phyloP scores from a whole-genome alignment of 768 basidiomycete genomes.

The Hygrophoropsis aurantiaca region DNA sequence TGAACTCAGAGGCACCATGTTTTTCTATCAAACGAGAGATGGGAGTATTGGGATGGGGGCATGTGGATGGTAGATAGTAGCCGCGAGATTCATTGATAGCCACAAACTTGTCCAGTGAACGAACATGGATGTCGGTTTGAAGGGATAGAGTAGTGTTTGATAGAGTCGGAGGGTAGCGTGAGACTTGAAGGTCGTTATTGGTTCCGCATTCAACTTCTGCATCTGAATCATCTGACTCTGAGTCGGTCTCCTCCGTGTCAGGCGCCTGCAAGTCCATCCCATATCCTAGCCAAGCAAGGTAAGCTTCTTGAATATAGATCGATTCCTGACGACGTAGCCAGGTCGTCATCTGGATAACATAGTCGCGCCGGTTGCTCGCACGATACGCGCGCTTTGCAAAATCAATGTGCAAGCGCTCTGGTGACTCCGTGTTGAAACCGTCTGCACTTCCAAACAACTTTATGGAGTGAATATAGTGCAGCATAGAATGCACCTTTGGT shows the following conservation, averaged over 20 bases:
- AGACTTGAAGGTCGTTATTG: too few relatives aligned
- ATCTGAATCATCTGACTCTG: too few relatives aligned
- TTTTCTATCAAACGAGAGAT: background rate
- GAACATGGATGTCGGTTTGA: background rate
- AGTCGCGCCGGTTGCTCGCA: conserved; percentile 27
- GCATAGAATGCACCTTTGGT: conserved; percentile 21
- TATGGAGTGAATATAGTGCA: conserved; percentile 16
- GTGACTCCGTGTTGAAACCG: conserved; percentile 28
- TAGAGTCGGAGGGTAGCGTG: background rate
- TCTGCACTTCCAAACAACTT: conserved; percentile 21
- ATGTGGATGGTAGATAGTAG: background rate
- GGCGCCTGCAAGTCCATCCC: background rate
- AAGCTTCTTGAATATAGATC: conserved; percentile 24
- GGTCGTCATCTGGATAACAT: conserved; percentile 28
- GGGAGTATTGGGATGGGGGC: background rate
- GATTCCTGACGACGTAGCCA: conserved; percentile 28
- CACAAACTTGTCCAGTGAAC: too few relatives aligned
- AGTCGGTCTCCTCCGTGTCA: too few relatives aligned
- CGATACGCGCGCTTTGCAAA: conserved; percentile 30
- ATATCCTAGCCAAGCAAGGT: conserved; percentile 19
- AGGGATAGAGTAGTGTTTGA: background rate
- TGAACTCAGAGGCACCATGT: background rate
- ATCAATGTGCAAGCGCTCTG: conserved; percentile 32
- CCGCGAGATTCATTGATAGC: background rate
- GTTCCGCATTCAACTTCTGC: too few relatives aligned